Percentiles rank a stretch among this genome's conserved stretches.
Evolutionary conservation across 495 filamentous ascomycete species (phyloP).

Genomic region (Penicillium lagena): DNA sequence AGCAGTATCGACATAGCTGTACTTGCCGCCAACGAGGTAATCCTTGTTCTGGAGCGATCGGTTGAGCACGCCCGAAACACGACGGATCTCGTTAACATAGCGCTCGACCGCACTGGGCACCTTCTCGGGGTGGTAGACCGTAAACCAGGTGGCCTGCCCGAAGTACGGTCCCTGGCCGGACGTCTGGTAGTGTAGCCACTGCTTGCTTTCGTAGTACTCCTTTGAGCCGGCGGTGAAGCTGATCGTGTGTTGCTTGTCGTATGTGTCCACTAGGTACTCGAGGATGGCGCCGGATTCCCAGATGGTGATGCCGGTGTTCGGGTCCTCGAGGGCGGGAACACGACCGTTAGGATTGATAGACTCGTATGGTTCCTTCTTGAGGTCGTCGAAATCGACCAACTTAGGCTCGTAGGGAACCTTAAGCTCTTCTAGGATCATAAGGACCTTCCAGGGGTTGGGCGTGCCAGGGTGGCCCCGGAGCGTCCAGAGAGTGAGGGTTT

Average conservation of each 20-base stretch:
- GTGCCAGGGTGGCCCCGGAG: too few relatives aligned
- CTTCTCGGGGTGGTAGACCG: constrained; percentile 47
- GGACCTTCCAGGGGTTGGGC: constrained; percentile 63
- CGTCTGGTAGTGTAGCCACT: constrained; percentile 63
- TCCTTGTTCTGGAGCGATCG: constrained; percentile 40
- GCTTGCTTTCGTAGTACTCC: constrained; percentile 49
- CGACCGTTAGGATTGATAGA: constrained; percentile 70
- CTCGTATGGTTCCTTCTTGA: constrained; percentile 52
- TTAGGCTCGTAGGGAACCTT: constrained; percentile 46
- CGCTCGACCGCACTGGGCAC: constrained; percentile 51
- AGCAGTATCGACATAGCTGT: constrained; percentile 51
- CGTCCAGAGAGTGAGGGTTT: too few relatives aligned
- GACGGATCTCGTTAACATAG: constrained; percentile 54
- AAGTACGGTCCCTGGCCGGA: constrained; percentile 68
- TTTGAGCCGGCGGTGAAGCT: constrained; percentile 43
- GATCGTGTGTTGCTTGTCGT: constrained; percentile 57
- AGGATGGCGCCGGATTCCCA: constrained; percentile 74
- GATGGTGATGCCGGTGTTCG: constrained; percentile 57
- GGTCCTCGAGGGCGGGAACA: constrained; percentile 54
- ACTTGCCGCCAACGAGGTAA: constrained; percentile 55
- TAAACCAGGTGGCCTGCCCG: constrained; percentile 54
- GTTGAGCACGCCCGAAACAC: constrained; percentile 55
- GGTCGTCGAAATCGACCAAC: constrained; percentile 33
- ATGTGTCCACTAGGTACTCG: constrained; percentile 64
- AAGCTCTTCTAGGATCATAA: constrained; percentile 59